These are phyloP conservation scores for Leishmania braziliensis DNA, from an alignment of 208 protist genomes.

Conservation along the genomic window DNA sequence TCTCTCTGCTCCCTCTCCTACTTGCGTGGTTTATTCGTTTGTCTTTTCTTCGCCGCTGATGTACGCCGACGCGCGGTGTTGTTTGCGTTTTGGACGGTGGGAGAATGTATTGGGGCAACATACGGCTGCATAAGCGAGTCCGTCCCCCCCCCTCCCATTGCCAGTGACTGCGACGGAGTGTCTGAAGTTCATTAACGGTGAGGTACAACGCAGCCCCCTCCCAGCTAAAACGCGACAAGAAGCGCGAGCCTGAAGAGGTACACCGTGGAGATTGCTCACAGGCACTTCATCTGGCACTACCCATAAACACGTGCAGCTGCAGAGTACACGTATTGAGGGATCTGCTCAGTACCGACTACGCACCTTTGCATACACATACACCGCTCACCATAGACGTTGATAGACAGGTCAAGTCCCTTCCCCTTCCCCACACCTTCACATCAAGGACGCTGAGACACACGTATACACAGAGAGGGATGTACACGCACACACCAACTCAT, in stretches of 20 bases:
- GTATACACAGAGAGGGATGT: background rate
- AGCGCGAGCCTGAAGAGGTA: background rate
- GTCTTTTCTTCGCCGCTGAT: background rate
- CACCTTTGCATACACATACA: background rate
- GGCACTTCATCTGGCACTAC: background rate
- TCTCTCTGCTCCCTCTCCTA: background rate
- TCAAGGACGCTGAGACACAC: background rate
- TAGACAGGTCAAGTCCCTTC: constrained; percentile 9
- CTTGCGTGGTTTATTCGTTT: background rate
- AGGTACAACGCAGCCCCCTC: background rate
- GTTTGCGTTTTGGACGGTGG: background rate
- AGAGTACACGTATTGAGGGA: background rate
- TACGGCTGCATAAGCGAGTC: background rate
- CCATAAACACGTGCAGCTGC: background rate
- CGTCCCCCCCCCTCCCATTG: background rate
- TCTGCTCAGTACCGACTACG: background rate
- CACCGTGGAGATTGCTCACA: background rate
- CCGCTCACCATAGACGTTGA: constrained; percentile 9
- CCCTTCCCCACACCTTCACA: background rate
- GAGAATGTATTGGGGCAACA: background rate
- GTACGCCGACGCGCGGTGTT: background rate
- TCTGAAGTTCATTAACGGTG: too few species aligned
- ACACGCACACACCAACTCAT: background rate
- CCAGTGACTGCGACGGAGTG: background rate
- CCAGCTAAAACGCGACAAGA: background rate